A percentile compares a stretch with the other conserved stretches of the same genome.
Evolutionary conservation across 2,329 filamentous ascomycete species (phyloP).

Genomic region (Claviceps monticola): DNA sequence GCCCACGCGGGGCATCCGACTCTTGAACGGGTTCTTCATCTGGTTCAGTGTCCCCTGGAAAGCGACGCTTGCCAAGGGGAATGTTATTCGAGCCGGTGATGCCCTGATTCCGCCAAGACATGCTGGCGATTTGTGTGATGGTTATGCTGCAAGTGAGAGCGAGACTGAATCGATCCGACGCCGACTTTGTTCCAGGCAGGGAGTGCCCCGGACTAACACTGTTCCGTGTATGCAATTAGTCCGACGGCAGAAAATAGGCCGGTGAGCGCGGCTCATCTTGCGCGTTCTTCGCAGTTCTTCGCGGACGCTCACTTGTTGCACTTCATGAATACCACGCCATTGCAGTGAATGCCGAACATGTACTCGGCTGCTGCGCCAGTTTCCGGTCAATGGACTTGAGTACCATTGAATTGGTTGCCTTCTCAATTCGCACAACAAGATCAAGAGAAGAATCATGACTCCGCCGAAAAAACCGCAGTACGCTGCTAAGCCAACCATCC

Average conservation of each 20-base stretch:
- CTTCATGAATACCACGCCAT: background rate
- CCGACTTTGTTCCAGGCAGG: background rate
- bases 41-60: slow-evolving; percentile 50
- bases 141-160: background rate
- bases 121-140: slow-evolving; percentile 18
- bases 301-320: no score
- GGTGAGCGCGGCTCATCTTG: no score
- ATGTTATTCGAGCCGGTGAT: slow-evolving; percentile 99
- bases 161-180: background rate
- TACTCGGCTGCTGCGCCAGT: no score
- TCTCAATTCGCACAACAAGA: no score
- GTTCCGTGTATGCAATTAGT: background rate
- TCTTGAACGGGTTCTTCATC: slow-evolving; percentile 16
- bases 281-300: no score
- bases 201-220: background rate
- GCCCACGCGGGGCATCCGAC: slow-evolving; percentile 65
- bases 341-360: background rate
- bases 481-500: no score
- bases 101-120: slow-evolving; percentile 61
- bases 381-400: background rate
- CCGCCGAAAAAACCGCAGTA: no score
- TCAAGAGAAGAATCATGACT: no score
- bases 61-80: slow-evolving; percentile 75
- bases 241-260: background rate
- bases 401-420: no score